Conservation (phyloP, 2,329 filamentous ascomycete genomes). For the Triangularia verruculosa region DNA sequence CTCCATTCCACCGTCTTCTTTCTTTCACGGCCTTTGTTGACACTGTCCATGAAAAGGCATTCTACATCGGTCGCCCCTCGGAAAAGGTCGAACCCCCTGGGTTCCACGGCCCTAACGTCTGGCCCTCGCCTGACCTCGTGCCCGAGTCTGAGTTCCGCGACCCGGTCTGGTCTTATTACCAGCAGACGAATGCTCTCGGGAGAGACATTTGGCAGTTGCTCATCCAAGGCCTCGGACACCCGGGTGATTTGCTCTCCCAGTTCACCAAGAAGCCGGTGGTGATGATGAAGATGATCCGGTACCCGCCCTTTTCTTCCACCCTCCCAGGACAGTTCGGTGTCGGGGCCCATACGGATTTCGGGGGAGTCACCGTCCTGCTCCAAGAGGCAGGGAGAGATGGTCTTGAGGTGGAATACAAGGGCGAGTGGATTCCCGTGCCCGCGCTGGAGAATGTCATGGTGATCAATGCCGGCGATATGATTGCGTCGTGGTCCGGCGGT, state of each 20-base stretch:
- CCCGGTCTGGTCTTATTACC: conserved; percentile 28
- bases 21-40: background rate
- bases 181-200: conserved; percentile 26
- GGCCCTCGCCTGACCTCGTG: conserved; percentile 28
- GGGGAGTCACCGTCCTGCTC: conserved; percentile 29
- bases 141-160: conserved; percentile 31
- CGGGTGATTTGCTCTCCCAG: conserved; percentile 19
- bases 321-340: conserved; percentile 11
- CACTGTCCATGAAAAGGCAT: conserved; percentile 13
- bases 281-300: conserved; percentile 27
- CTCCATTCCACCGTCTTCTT: background rate
- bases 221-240: conserved; percentile 27
- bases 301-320: conserved; percentile 12
- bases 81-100: conserved; percentile 26
- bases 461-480: conserved; percentile 29
- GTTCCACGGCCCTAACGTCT: conserved; percentile 33
- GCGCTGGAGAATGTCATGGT: conserved; percentile 24
- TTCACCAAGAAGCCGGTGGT: conserved; percentile 27
- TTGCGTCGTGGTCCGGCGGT: conserved; percentile 21
- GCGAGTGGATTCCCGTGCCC: conserved; percentile 24
- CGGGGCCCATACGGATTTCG: conserved; percentile 31
- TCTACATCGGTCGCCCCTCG: conserved; percentile 28
- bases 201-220: conserved; percentile 28
- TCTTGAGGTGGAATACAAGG: conserved; percentile 24
- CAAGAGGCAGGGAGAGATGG: conserved; percentile 28